Percentiles rank a stretch among this genome's conserved stretches.
phyloP scores from a whole-genome alignment of 208 protist genomes.

The Trypanosoma theileri region DNA sequence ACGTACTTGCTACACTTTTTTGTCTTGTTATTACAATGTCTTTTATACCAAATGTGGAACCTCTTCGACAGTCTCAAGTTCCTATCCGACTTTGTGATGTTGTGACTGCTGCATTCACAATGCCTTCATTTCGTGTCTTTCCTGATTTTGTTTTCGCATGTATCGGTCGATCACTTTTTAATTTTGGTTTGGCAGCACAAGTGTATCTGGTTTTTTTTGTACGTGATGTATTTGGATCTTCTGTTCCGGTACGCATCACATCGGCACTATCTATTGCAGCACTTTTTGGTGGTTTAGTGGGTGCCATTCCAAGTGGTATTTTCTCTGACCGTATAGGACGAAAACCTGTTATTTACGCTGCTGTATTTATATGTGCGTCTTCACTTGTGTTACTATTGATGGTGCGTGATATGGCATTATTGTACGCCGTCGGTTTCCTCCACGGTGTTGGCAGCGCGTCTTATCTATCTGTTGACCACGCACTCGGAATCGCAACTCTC shows the following conservation, averaged over 20 bases:
- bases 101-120: constrained; percentile 19
- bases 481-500: constrained; percentile 32
- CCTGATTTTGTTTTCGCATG: constrained; percentile 38
- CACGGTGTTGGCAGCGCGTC: constrained; percentile 35
- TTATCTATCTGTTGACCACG: constrained; percentile 41
- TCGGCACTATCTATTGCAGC: constrained; percentile 30
- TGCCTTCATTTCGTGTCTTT: constrained; percentile 29
- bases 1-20: constrained; percentile 26
- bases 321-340: constrained; percentile 34
- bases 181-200: constrained; percentile 29
- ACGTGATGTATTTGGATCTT: constrained; percentile 24
- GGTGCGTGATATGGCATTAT: constrained; percentile 6
- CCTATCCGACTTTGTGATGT: constrained; percentile 11
- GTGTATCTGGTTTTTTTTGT: constrained; percentile 38
- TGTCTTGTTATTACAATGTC: constrained; percentile 25
- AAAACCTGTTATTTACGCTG: constrained; percentile 33
- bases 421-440: constrained; percentile 30
- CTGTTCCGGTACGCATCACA: constrained; percentile 20
- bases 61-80: not conserved
- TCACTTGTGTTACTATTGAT: constrained; percentile 27
- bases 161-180: constrained; percentile 29
- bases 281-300: constrained; percentile 25
- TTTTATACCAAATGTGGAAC: constrained; percentile 19
- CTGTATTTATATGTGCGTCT: constrained; percentile 18
- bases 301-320: constrained; percentile 30